These are phyloP conservation scores for Pulchroboletus neoregius DNA, from an alignment of 1,284 basidiomycete species.

Conservation along the genomic window DNA sequence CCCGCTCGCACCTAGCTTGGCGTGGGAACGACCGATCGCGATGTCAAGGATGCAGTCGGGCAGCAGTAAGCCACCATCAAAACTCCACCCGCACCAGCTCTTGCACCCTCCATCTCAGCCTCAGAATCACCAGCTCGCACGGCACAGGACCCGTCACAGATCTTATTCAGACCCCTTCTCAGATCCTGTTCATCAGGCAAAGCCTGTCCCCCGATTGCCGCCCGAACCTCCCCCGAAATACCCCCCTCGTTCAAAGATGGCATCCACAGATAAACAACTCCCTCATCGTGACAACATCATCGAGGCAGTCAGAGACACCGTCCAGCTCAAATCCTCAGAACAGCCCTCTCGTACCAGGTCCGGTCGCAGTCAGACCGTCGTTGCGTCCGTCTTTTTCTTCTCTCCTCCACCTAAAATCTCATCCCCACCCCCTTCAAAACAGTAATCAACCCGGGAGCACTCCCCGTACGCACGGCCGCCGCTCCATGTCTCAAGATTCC, in stretches of 20 bases:
- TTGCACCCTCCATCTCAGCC: constrained; percentile 10
- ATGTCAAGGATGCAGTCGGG: constrained; percentile 23
- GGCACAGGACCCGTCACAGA: constrained; percentile 42
- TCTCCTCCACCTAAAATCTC: constrained; percentile 9
- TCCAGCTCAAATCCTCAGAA: constrained; percentile 41
- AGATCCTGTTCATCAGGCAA: constrained; percentile 41
- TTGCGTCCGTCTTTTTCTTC: constrained; percentile 32
- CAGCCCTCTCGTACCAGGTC: constrained; percentile 39
- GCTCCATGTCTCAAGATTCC: constrained; percentile 71
- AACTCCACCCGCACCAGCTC: constrained; percentile 10
- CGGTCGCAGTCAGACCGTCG: constrained; percentile 46
- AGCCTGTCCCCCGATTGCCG: constrained; percentile 36
- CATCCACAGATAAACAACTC: constrained; percentile 26
- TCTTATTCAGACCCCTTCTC: constrained; percentile 60
- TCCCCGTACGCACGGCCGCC: constrained; percentile 43
- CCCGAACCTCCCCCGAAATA: constrained; percentile 41
- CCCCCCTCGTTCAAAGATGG: constrained; percentile 26
- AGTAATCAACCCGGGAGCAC: constrained; percentile 23
- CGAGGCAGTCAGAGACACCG: constrained; percentile 64
- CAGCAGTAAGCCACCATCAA: constrained; percentile 32
- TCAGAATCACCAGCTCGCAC: constrained; percentile 30
- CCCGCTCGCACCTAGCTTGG: too few relatives aligned
- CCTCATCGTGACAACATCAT: constrained; percentile 42
- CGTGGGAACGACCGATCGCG: constrained; percentile 28
- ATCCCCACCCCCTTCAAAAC: constrained; percentile 2